Conservation (phyloP, 2,329 filamentous ascomycete genomes). For the Pseudogymnoascus sp. region DNA sequence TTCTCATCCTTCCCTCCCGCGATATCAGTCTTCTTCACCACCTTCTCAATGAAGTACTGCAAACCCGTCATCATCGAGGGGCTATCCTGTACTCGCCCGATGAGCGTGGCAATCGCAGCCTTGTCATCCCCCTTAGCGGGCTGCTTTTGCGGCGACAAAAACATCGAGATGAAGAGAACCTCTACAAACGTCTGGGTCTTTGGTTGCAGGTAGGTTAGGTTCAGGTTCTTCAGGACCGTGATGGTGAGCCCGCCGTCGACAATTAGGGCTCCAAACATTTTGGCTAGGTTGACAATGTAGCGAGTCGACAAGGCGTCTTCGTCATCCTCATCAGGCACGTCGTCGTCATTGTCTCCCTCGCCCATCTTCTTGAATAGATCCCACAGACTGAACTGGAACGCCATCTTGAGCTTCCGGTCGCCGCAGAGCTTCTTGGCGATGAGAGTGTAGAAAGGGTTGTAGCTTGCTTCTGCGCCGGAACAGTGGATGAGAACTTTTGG, state of each 20-base stretch:
- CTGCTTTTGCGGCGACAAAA: slow-evolving; percentile 57
- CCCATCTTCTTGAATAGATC: slow-evolving; percentile 78
- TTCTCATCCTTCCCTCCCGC: slow-evolving; percentile 42
- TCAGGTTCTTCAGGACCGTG: slow-evolving; percentile 61
- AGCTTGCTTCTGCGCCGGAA: slow-evolving; percentile 69
- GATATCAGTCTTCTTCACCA: slow-evolving; percentile 59
- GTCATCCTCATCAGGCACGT: slow-evolving; percentile 56
- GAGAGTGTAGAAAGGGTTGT: slow-evolving; percentile 90
- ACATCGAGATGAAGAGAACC: slow-evolving; percentile 66
- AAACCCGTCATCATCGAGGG: slow-evolving; percentile 66
- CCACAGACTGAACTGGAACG: slow-evolving; percentile 83
- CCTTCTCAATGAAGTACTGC: slow-evolving; percentile 72
- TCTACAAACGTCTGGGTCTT: slow-evolving; percentile 76
- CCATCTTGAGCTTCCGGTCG: slow-evolving; percentile 69
- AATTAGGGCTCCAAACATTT: slow-evolving; percentile 57
- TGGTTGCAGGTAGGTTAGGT: slow-evolving; percentile 68
- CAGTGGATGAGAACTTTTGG: slow-evolving; percentile 83
- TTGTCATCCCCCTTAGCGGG: slow-evolving; percentile 44
- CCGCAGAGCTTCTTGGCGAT: slow-evolving; percentile 72
- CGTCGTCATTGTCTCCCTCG: slow-evolving; percentile 56
- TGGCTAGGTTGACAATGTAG: slow-evolving; percentile 60
- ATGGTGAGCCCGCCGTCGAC: slow-evolving; percentile 52
- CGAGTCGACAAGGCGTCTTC: slow-evolving; percentile 44
- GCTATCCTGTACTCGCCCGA: slow-evolving; percentile 55
- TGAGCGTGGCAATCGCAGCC: slow-evolving; percentile 55